Evolutionary conservation across 1,284 basidiomycete genomes (phyloP).

Genomic region (Ceratobasidium sp.): DNA sequence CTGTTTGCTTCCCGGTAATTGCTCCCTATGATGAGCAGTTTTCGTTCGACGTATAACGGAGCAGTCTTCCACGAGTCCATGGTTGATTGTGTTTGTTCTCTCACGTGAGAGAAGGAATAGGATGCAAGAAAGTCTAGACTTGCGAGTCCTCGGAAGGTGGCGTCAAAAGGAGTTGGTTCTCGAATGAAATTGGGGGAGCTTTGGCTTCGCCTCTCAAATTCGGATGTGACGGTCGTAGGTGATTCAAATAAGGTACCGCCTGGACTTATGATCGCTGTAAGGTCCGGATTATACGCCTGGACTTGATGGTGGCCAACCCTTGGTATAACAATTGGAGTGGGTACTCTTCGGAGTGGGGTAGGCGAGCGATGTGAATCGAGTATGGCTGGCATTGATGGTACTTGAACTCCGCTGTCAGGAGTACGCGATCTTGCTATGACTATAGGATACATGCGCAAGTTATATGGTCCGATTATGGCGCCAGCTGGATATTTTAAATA

Average conservation of each 20-base stretch:
- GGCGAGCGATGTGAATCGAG: neutral
- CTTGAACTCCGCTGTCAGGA: neutral
- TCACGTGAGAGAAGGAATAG: too few species aligned
- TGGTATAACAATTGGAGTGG: neutral
- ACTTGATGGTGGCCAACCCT: neutral
- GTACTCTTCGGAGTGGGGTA: neutral
- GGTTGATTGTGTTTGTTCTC: neutral
- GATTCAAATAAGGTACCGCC: neutral
- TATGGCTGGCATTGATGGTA: neutral
- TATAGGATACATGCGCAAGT: too few species aligned
- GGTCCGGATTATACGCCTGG: neutral
- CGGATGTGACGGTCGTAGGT: neutral
- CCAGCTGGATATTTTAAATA: neutral
- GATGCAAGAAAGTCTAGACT: too few species aligned
- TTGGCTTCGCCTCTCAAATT: neutral
- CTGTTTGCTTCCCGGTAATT: neutral
- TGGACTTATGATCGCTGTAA: neutral
- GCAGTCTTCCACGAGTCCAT: conserved; percentile 21
- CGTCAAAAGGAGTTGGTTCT: too few species aligned
- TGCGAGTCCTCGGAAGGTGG: too few species aligned
- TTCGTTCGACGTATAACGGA: neutral
- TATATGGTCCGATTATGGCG: too few species aligned
- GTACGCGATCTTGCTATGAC: too few species aligned
- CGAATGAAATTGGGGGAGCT: too few species aligned
- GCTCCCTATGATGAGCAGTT: conserved; percentile 38